Percentiles rank a stretch among this genome's conserved stretches.
Conservation (phyloP, 2,329 filamentous ascomycete genomes). For the Trichophyton verrucosum region DNA sequence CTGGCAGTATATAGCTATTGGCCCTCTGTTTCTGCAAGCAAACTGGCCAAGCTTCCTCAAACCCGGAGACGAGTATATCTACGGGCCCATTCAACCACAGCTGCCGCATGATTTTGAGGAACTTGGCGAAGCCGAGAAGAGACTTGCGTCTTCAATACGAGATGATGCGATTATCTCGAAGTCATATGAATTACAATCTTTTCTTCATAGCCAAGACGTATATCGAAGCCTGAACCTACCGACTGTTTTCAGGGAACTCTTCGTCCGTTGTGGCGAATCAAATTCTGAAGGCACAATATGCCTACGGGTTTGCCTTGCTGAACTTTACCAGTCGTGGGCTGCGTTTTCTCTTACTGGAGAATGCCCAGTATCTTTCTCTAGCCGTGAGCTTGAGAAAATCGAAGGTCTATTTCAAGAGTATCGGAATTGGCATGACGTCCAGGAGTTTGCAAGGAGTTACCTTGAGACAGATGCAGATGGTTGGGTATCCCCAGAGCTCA, state of each 20-base stretch:
- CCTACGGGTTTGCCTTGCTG: slow-evolving; percentile 20
- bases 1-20: slow-evolving; percentile 29
- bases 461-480: slow-evolving; percentile 26
- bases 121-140: slow-evolving; percentile 8
- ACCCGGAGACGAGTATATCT: slow-evolving; percentile 19
- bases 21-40: slow-evolving; percentile 18
- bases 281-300: slow-evolving; percentile 19
- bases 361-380: slow-evolving; percentile 2
- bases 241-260: background rate
- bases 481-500: slow-evolving; percentile 24
- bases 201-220: slow-evolving; percentile 30
- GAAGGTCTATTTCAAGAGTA: slow-evolving; percentile 7
- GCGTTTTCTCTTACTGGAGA: background rate
- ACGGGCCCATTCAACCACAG: slow-evolving; percentile 15
- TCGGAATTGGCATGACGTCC: slow-evolving; percentile 5
- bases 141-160: background rate
- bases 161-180: slow-evolving; percentile 13
- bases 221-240: slow-evolving; percentile 19
- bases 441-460: slow-evolving; percentile 15
- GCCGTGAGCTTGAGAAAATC: slow-evolving; percentile 4
- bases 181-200: slow-evolving; percentile 27
- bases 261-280: slow-evolving; percentile 12
- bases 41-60: slow-evolving; percentile 17
- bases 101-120: slow-evolving; percentile 12
- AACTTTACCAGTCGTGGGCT: slow-evolving; percentile 12